Evolutionary conservation across 2,329 filamentous ascomycete species (phyloP).

Genomic region (Didymellaceae sp.): DNA sequence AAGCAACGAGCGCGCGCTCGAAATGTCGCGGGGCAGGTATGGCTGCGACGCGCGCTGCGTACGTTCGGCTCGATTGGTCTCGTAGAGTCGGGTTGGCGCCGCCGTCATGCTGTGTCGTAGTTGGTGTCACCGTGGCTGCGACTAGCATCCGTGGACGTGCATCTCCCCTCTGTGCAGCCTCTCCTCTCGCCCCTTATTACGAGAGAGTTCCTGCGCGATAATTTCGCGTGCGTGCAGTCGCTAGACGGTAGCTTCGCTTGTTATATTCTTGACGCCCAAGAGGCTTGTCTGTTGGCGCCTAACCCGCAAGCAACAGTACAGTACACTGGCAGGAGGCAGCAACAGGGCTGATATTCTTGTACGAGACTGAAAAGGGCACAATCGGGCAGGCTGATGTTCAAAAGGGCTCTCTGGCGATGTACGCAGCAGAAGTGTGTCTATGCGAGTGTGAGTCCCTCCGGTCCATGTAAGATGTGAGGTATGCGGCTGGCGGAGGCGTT

Average conservation of each 20-base stretch:
- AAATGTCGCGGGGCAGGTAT: conserved; percentile 20
- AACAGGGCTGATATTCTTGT: conserved; percentile 6
- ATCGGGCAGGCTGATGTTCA: conserved; percentile 21
- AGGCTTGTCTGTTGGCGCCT: conserved; percentile 35
- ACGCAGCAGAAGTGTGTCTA: neutral
- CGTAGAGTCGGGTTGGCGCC: conserved; percentile 41
- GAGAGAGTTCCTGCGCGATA: conserved; percentile 1
- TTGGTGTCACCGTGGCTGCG: conserved; percentile 41
- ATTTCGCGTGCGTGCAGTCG: conserved; percentile 14
- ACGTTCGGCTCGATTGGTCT: conserved; percentile 25
- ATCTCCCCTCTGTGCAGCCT: conserved; percentile 19
- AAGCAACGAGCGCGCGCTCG: conserved; percentile 21
- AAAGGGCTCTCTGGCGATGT: conserved; percentile 5
- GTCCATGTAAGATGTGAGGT: conserved; percentile 21
- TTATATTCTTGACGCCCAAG: conserved; percentile 40
- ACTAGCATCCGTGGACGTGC: conserved; percentile 31
- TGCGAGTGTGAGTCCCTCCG: conserved; percentile 4
- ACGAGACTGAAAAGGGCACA: conserved; percentile 31
- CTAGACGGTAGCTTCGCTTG: conserved; percentile 13
- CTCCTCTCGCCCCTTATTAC: neutral
- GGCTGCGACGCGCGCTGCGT: conserved; percentile 5
- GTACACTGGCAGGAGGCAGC: conserved; percentile 14
- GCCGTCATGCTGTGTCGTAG: conserved; percentile 42
- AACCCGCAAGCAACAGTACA: conserved; percentile 19
- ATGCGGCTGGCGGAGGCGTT: conserved; percentile 9